Conservation (phyloP, 768 basidiomycete genomes). For the Coprinellus aureogranulatus region DNA sequence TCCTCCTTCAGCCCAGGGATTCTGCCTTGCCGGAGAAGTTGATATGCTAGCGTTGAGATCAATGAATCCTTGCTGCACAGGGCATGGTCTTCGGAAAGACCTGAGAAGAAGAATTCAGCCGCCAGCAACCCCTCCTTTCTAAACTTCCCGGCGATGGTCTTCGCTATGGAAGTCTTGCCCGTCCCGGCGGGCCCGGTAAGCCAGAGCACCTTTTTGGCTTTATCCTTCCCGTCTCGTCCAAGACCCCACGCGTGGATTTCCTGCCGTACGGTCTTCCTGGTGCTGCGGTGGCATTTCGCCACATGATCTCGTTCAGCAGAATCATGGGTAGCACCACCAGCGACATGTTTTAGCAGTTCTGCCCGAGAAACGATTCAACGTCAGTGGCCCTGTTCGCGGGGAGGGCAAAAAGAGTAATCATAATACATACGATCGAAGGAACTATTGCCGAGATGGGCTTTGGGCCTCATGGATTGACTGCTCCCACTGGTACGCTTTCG, state of each 20-base stretch:
- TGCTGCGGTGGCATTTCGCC: slow-evolving; percentile 5
- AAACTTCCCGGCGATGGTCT: slow-evolving; percentile 3
- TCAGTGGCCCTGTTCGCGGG: no score
- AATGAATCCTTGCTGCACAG: neutral
- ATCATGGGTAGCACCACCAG: slow-evolving; percentile 7
- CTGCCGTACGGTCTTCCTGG: neutral
- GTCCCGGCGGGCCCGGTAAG: slow-evolving; percentile 8
- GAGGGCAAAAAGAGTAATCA: no score
- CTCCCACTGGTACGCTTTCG: no score
- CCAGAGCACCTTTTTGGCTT: neutral
- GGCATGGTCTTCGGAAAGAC: neutral
- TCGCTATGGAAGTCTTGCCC: slow-evolving; percentile 9
- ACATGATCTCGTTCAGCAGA: slow-evolving; percentile 5
- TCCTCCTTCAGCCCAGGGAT: neutral
- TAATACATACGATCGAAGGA: no score
- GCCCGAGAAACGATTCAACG: neutral
- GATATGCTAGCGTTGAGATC: slow-evolving; percentile 2
- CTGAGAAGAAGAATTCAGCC: slow-evolving; percentile 12
- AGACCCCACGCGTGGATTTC: neutral
- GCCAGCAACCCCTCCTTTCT: neutral
- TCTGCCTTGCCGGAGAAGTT: neutral
- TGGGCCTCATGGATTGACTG: no score
- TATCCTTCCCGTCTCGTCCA: neutral
- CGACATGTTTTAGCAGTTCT: no score
- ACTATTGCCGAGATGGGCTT: no score